These are phyloP conservation scores for Nidularia pulvinata DNA, from an alignment of 768 basidiomycete genomes.

Conservation along the genomic window DNA sequence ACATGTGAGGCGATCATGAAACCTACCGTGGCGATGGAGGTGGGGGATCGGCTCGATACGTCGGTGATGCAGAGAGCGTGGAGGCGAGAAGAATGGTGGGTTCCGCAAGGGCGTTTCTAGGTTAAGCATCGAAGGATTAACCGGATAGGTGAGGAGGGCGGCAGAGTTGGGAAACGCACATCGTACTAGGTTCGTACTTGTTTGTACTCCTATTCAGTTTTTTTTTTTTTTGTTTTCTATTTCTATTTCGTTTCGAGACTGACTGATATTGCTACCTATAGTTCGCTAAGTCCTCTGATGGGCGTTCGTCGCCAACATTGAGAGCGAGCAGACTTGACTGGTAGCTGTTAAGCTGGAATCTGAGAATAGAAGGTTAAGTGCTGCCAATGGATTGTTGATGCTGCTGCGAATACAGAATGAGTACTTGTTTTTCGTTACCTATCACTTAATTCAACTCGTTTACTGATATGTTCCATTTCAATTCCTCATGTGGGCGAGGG, in stretches of 20 bases:
- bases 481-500: no score
- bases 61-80: slow-evolving; percentile 87
- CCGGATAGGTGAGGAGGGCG: slow-evolving; percentile 80
- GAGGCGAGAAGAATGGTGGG: slow-evolving; percentile 74
- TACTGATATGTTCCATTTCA: no score
- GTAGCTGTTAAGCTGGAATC: slow-evolving; percentile 97
- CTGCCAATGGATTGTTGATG: slow-evolving; percentile 86
- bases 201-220: neutral
- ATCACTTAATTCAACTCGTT: no score
- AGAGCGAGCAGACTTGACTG: slow-evolving; percentile 97
- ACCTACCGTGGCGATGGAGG: slow-evolving; percentile 92
- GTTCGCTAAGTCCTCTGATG: slow-evolving; percentile 87
- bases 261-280: slow-evolving; percentile 79
- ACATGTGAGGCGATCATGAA: slow-evolving; percentile 96
- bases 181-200: slow-evolving; percentile 74
- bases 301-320: slow-evolving; percentile 94
- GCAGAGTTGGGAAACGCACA: slow-evolving; percentile 93
- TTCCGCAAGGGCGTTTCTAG: slow-evolving; percentile 85
- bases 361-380: slow-evolving; percentile 88
- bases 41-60: slow-evolving; percentile 88
- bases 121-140: slow-evolving; percentile 89
- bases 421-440: no score
- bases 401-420: slow-evolving; percentile 91
- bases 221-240: neutral
- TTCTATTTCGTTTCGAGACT: slow-evolving; percentile 55